Evolutionary conservation across 176 grass and related monocot species (phyloP), one percentile per base, ranked within the genome.

Genomic region (Zoysia japonica): DNA sequence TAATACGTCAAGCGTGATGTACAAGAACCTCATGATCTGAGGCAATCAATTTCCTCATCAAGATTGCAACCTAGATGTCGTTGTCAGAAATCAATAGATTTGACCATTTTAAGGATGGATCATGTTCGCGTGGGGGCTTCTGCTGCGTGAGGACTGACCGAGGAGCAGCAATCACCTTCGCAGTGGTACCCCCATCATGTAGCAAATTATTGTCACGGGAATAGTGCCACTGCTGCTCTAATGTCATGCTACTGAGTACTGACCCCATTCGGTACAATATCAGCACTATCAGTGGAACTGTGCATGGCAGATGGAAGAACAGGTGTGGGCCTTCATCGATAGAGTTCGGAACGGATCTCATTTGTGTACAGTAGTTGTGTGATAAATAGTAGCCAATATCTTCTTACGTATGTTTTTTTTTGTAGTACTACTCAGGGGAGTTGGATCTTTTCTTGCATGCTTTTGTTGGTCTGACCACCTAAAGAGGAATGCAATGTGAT

Each of bases 121-220:
- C 40, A 45, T 94, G 72, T 81, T 94, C 88, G 46, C 89, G 89
- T 79, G 83, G 86, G 72, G 89, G 68, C 68, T 87, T 82, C 74
- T 89, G 74, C 84, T 75, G 78, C 78, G 19, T 75, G 61, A 70
- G 55, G 66, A 82, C 79, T 71, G 73, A 78, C 66, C 75, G 50
- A 82, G 46, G 48, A 73, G 65, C 50, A 72, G 47, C 82, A 61
- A 63, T 83, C 65, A 63, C 82, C 86, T 60, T 48, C 67, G 28
- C 62, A 20, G 70, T 63, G 61, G 73, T 88, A 61, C 67, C 65
- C 61, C 72, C 82, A 85, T 88, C 85, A 77, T 78, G 66, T 66
- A 65, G 67, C 67, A 91, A 81, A 91, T 91, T 78, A 91, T 88
- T 87, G 81, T 85, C 78, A 65, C 80, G 39, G 67, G 61, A 84